A percentile compares a stretch with the other conserved stretches of the same genome.
Conservation (phyloP, 495 filamentous ascomycete species). For the Achaetomiella virescens region DNA sequence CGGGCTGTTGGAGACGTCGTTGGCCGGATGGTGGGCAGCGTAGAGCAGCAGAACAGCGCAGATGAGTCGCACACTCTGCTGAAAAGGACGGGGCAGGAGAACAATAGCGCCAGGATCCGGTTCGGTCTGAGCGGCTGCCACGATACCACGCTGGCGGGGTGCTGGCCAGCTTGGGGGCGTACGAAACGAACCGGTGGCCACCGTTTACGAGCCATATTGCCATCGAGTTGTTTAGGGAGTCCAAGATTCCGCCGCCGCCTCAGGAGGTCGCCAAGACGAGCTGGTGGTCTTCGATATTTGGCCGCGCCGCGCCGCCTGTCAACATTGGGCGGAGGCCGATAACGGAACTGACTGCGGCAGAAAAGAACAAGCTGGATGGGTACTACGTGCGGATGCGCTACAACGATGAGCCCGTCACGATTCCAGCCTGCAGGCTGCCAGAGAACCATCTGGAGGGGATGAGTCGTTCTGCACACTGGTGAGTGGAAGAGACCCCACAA, state of each 20-base stretch:
- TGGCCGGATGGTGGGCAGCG: conserved; percentile 71
- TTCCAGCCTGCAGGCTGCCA: conserved; percentile 70
- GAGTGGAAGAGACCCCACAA: too few species aligned
- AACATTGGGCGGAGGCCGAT: conserved; percentile 48
- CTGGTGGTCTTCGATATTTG: conserved; percentile 47
- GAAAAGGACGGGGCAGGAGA: conserved; percentile 51
- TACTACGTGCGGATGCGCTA: conserved; percentile 95
- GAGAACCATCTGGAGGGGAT: conserved; percentile 88
- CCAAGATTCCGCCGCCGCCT: conserved; percentile 13
- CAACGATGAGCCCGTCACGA: conserved; percentile 72
- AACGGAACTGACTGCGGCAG: conserved; percentile 40
- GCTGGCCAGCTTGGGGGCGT: conserved; percentile 72
- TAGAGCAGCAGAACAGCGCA: conserved; percentile 38
- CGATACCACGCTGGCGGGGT: conserved; percentile 87
- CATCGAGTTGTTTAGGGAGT: conserved; percentile 73
- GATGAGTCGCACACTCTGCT: conserved; percentile 35
- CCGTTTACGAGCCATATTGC: conserved; percentile 89
- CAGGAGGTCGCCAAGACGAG: conserved; percentile 21
- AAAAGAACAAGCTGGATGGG: conserved; percentile 52
- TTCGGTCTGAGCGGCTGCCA: conserved; percentile 79
- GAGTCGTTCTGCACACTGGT: conserved; percentile 88
- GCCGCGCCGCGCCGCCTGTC: conserved; percentile 16
- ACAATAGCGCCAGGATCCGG: conserved; percentile 38
- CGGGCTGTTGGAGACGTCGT: conserved; percentile 72
- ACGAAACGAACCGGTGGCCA: conserved; percentile 70